Evolutionary conservation across 176 grass and related monocot species (phyloP), one percentile per base, ranked within the genome.

Genomic region (Hsuehochloa calcarea): DNA sequence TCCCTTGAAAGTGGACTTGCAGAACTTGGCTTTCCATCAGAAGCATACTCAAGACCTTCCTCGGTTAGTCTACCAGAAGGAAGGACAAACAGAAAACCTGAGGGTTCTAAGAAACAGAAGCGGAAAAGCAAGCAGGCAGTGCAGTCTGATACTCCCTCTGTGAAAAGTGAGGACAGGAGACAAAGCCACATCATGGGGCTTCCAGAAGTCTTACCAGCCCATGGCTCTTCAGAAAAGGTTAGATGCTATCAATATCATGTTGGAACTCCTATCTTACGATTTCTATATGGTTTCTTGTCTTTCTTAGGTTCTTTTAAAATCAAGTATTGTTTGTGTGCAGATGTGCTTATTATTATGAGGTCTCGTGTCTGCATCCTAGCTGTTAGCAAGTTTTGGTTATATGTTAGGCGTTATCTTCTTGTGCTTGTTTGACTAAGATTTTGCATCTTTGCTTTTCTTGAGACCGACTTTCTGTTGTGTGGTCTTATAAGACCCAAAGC

Each of bases 81-180:
- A 64, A 93, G 87, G 79, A 66, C 65, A 70, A 92, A 78, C 76
- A 90, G 65, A 70, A 96, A 96, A 83, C 16, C 70, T 73, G 91
- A 92, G 38, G 59, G 82, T 84, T 94, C 91, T 84, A 96, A 94
- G 84, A 99, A 95, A 88, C 93, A 94, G 22, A 93, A 87, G 56
- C 80, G 82, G 73, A 99, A 94, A 78, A 89, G 71, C 78, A 99
- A 99, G 84, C 88, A 88, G 79, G 82, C 82, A 82, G 44, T 63
- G 63, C 82, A 90, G 38, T 88, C 77, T 49, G 89, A 90, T 58
- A 86, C 59, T 75, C 25, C 52, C 17, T 92, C 85, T 44, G 55
- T 87, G 63, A 87, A 96, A 86, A 81, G 55, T 51, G 83, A 94
- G 37, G 75, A 87, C 17, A 71, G 79, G 75, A 84, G 96, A 39